These are phyloP conservation scores for Acanthamoeba royreba DNA, from an alignment of 208 protist genomes.

Conservation along the genomic window DNA sequence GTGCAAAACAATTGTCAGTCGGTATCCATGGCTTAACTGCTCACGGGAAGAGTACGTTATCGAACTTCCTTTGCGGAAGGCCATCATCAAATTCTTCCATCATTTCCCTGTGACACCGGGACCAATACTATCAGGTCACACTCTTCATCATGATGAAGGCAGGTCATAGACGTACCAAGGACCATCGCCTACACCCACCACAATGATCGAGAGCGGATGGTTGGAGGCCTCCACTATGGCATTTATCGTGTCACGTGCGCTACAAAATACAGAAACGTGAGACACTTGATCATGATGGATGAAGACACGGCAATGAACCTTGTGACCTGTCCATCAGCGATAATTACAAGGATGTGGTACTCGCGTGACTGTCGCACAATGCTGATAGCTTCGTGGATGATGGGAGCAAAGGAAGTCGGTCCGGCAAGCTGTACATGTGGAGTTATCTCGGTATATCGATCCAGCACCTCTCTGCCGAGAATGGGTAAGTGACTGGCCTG, in stretches of 20 bases:
- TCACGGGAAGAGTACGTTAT: background rate
- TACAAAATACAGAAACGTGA: background rate
- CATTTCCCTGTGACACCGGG: background rate
- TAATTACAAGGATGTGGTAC: slow-evolving; percentile 65
- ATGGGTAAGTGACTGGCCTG: background rate
- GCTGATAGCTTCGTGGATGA: slow-evolving; percentile 37
- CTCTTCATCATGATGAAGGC: background rate
- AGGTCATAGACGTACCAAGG: slow-evolving; percentile 21
- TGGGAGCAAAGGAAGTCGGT: background rate
- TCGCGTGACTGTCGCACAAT: background rate
- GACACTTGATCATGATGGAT: background rate
- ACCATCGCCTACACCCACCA: slow-evolving; percentile 84
- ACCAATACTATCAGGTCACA: too few species aligned
- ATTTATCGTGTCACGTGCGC: slow-evolving; percentile 73
- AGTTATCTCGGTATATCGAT: slow-evolving; percentile 4
- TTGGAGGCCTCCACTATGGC: slow-evolving; percentile 83
- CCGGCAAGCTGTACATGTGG: background rate
- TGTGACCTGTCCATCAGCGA: slow-evolving; percentile 56
- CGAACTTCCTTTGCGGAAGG: background rate
- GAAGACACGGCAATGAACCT: background rate
- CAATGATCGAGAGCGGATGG: slow-evolving; percentile 85
- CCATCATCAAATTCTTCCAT: slow-evolving; percentile 37
- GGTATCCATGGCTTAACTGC: background rate
- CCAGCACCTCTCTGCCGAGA: background rate
- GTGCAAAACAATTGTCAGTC: background rate